Conservation (phyloP, 495 filamentous ascomycete genomes). For the Penicillium canescens region DNA sequence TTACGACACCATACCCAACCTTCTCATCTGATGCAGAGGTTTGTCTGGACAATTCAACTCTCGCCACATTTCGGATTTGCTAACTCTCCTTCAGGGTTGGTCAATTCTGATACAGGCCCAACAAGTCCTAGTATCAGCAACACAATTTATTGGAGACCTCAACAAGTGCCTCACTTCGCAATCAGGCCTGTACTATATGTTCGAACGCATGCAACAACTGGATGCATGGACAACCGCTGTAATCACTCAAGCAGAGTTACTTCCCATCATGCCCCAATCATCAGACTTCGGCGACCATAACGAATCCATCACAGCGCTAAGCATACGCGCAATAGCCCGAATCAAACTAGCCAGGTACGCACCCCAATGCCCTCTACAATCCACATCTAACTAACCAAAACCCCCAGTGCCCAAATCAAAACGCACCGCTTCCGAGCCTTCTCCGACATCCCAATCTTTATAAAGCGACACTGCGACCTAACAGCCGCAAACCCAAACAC, state of each 20-base stretch:
- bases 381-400: conserved; percentile 2
- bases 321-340: conserved; percentile 54
- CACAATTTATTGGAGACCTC: conserved; percentile 57
- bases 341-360: conserved; percentile 59
- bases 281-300: conserved; percentile 39
- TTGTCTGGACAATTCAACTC: conserved; percentile 11
- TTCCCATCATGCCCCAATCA: conserved; percentile 36
- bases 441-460: conserved; percentile 60
- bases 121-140: conserved; percentile 56
- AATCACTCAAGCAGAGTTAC: conserved; percentile 46
- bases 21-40: conserved; percentile 56
- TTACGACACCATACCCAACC: conserved; percentile 54
- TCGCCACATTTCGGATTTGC: background rate
- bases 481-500: conserved; percentile 34
- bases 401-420: conserved; percentile 58
- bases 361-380: background rate
- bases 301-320: conserved; percentile 49
- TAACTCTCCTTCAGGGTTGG: conserved; percentile 45
- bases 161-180: conserved; percentile 40
- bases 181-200: conserved; percentile 46
- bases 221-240: conserved; percentile 52
- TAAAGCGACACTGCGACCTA: conserved; percentile 59
- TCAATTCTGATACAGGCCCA: conserved; percentile 56
- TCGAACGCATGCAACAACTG: conserved; percentile 55
- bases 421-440: conserved; percentile 61